phyloP scores from a whole-genome alignment of 768 basidiomycete species.

The Lanmaoa rubissima region DNA sequence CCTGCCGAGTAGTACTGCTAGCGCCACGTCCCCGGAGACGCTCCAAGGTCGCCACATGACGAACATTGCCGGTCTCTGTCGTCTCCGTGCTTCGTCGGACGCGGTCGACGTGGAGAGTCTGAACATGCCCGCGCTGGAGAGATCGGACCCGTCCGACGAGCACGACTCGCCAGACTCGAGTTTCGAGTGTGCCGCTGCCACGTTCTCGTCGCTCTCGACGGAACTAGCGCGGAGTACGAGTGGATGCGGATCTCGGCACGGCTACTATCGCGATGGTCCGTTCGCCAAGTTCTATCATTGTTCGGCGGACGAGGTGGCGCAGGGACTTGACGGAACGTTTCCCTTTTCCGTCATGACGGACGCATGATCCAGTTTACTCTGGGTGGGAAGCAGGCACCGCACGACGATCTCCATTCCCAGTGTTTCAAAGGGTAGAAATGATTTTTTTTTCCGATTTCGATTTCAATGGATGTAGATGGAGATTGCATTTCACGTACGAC shows the following conservation, averaged over 20 bases:
- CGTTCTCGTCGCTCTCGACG: constrained; percentile 1
- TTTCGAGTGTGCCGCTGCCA: not conserved
- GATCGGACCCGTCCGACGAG: not conserved
- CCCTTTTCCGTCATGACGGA: constrained; percentile 5
- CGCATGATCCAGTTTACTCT: not conserved
- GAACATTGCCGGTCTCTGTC: not conserved
- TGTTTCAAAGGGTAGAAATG: not conserved
- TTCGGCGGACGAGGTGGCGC: constrained; percentile 5
- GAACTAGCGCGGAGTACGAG: not conserved
- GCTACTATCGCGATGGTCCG: constrained; percentile 1
- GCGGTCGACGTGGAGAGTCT: not conserved
- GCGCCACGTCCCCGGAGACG: not conserved
- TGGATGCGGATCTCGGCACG: not conserved
- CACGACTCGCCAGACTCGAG: constrained; percentile 1
- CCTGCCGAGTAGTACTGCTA: not conserved
- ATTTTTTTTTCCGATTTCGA: not conserved
- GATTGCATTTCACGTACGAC: constrained; percentile 1
- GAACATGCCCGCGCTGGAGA: not conserved
- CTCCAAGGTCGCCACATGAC: not conserved
- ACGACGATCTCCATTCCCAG: not conserved
- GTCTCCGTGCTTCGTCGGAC: not conserved
- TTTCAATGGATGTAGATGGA: not conserved
- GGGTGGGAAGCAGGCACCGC: no score
- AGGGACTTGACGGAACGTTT: constrained; percentile 2
- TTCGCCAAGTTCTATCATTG: constrained; percentile 3